These are phyloP conservation scores for Leccinum subspadiceum DNA, from an alignment of 1,284 basidiomycete genomes.

Conservation along the genomic window DNA sequence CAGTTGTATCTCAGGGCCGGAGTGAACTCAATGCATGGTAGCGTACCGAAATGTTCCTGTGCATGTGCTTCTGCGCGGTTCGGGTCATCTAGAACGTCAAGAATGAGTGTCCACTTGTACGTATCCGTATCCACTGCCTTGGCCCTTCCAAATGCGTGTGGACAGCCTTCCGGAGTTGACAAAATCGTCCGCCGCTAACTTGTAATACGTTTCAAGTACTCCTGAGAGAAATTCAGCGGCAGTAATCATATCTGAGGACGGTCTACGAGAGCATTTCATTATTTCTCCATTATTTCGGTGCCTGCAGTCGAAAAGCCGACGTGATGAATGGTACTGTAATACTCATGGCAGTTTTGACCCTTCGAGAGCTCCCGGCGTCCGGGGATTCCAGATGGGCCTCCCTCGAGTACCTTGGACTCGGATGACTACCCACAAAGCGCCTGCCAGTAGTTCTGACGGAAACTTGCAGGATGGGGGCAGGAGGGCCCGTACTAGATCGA, in stretches of 20 bases:
- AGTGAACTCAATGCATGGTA: neutral
- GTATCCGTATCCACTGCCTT: constrained; percentile 29
- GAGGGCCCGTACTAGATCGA: too few species aligned
- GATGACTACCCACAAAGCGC: too few species aligned
- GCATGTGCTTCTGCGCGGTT: constrained; percentile 33
- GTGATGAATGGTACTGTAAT: too few species aligned
- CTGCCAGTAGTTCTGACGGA: too few species aligned
- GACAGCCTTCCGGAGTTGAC: constrained; percentile 34
- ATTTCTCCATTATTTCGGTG: constrained; percentile 31
- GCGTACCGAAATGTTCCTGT: constrained; percentile 17
- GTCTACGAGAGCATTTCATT: constrained; percentile 34
- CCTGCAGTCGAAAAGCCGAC: neutral
- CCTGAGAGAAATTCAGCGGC: constrained; percentile 32
- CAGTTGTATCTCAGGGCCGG: neutral
- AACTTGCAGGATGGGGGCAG: too few species aligned
- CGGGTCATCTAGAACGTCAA: constrained; percentile 40
- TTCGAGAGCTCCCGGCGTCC: too few species aligned
- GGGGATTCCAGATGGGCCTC: too few species aligned
- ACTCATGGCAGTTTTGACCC: too few species aligned
- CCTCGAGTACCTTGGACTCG: too few species aligned
- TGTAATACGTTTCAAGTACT: constrained; percentile 23
- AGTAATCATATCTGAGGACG: constrained; percentile 32
- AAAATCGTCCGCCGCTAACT: constrained; percentile 28
- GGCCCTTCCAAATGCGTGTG: constrained; percentile 40
- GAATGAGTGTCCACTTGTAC: constrained; percentile 35